phyloP scores from a whole-genome alignment of 164 flowering plant species.

The Macadamia tetraphylla region DNA sequence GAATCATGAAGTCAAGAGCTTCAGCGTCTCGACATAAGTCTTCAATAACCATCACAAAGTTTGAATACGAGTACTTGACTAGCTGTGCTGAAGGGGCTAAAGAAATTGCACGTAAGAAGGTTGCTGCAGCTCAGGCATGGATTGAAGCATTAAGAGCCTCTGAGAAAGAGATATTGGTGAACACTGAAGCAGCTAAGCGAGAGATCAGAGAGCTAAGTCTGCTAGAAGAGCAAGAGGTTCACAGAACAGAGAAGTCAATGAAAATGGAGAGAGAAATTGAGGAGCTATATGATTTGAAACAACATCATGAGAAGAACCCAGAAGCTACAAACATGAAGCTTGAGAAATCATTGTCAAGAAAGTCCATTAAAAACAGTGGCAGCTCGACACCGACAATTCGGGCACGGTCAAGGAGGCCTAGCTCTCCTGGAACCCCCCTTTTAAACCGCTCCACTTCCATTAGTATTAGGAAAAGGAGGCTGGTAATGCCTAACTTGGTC shows the following conservation, averaged over 20 bases:
- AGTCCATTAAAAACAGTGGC: slow-evolving; percentile 26
- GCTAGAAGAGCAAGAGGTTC: slow-evolving; percentile 36
- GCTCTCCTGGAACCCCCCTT: slow-evolving; percentile 34
- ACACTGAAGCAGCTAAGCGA: slow-evolving; percentile 36
- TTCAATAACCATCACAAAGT: slow-evolving; percentile 60
- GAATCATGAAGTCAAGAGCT: slow-evolving; percentile 44
- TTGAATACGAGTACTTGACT: slow-evolving; percentile 73
- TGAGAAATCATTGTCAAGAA: slow-evolving; percentile 20
- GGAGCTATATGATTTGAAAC: slow-evolving; percentile 29
- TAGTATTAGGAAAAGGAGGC: slow-evolving; percentile 33
- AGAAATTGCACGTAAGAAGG: slow-evolving; percentile 76
- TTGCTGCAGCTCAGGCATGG: slow-evolving; percentile 88
- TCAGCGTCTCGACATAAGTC: slow-evolving; percentile 39
- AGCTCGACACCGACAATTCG: slow-evolving; percentile 38
- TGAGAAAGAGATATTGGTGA: slow-evolving; percentile 61
- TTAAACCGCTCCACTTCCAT: slow-evolving; percentile 32
- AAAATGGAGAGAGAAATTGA: slow-evolving; percentile 31
- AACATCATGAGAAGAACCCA: slow-evolving; percentile 12
- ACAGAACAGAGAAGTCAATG: slow-evolving; percentile 25
- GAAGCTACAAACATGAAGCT: slow-evolving; percentile 9
- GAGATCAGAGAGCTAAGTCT: slow-evolving; percentile 34
- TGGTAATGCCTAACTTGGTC: slow-evolving; percentile 49
- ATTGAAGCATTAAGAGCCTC: slow-evolving; percentile 68
- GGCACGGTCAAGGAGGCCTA: slow-evolving; percentile 36
- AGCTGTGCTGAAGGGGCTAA: slow-evolving; percentile 58